Percentiles rank a stretch among this genome's conserved stretches.
Conservation (phyloP, 2,329 filamentous ascomycete genomes). For the Trichoderma guizhouense region DNA sequence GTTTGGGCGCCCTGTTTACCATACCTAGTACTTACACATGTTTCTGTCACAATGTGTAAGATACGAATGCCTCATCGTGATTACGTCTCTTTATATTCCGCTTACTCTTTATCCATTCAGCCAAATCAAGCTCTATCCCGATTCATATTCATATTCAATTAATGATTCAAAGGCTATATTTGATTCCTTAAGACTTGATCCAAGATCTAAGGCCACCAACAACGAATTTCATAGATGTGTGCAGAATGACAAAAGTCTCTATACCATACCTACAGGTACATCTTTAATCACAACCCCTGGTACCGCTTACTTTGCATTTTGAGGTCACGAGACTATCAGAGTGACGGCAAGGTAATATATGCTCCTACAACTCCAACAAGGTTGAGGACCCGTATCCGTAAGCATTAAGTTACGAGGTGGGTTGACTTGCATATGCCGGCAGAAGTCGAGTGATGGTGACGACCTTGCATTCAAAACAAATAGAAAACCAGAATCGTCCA, state of each 20-base stretch:
- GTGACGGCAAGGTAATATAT: not conserved
- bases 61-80: not conserved
- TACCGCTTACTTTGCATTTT: not conserved
- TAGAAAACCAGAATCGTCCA: not conserved
- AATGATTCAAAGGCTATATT: not conserved
- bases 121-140: not conserved
- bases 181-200: not conserved
- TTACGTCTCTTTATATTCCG: not conserved
- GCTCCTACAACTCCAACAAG: not conserved
- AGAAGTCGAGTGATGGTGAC: not conserved
- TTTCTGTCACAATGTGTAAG: not conserved
- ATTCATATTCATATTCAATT: not conserved
- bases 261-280: not conserved
- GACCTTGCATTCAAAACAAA: not conserved
- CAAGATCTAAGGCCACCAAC: not conserved
- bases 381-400: not conserved
- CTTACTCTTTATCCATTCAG: not conserved
- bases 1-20: not conserved
- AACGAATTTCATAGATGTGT: not conserved
- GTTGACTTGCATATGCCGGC: constrained; percentile 17
- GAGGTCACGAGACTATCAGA: constrained; percentile 4
- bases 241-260: not conserved
- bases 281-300: not conserved
- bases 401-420: not conserved
- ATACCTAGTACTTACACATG: not conserved